Base-by-base conservation (phyloP, 1,284 basidiomycete species). In the Takashimella koratensis region DNA sequence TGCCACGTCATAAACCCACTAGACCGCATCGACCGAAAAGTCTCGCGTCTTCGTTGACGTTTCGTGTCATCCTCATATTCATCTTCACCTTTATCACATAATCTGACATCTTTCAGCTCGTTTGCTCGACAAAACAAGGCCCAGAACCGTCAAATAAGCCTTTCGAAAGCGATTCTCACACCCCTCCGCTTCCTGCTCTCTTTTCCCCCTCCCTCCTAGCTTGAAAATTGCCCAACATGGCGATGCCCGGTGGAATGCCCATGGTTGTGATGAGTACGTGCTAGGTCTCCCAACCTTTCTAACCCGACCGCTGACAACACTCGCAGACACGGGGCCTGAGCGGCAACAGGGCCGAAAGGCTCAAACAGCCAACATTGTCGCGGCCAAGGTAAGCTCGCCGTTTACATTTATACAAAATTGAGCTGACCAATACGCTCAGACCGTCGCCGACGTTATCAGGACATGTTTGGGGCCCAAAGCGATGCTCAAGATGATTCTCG, bases 401-500 rank as follows among this genome's bases (percentile, higher is more conserved):
- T n/a, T n/a, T n/a, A n/a, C 23, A 39, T 4, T 36, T 40, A 22
- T 39, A 6, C 2, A 11, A 40, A 10, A 1, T 3, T 46, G 19
- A 56, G 60, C 47, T 45, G 40, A 49, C 51, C 27, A 42, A 54
- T 42, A 0, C n/a, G 13, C 44, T 16, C 57, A 94, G 90, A 97
- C 93, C 16, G 95, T 98, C 2, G 90, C 95, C 63, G 95, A 98
- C 81, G 93, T 98, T n/a, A 98, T 98, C 66, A 79, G 94, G 59
- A 98, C 94, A 65, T 98, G 95, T 83, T 78, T 98, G 27, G 95
- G 96, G 5, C 95, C 95, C 3, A 95, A 96, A 73, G 86, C 94
- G 43, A 98, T 98, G 95, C 81, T 98, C 59, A 98, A 98, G 82
- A 98, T 98, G 95, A 97, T 98, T 66, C 79, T 97, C 46, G 93